phyloP scores from a whole-genome alignment of 352 stramenopile species.

The Pythium myriotylum region DNA sequence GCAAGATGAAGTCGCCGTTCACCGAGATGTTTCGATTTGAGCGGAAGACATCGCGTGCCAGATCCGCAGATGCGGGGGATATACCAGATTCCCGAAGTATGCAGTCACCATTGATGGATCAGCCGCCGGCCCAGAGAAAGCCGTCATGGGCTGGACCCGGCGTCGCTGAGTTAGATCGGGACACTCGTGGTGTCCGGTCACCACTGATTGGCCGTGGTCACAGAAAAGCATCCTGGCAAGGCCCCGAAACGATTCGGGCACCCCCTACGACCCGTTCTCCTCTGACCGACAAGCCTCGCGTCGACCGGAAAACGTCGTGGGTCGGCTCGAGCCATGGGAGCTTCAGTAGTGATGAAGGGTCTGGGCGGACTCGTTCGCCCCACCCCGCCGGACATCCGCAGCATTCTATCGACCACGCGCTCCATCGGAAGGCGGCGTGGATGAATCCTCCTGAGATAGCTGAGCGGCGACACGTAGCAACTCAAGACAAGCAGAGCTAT shows the following conservation, averaged over 20 bases:
- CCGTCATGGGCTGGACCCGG: too few species aligned
- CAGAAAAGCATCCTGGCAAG: too few species aligned
- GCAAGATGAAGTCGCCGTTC: neutral
- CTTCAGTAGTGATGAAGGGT: slow-evolving; percentile 12
- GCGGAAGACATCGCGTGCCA: neutral
- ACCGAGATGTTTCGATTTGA: neutral
- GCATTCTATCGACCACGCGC: neutral
- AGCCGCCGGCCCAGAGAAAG: too few species aligned
- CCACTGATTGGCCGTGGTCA: too few species aligned
- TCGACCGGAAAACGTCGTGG: slow-evolving; percentile 6
- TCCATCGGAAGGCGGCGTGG: neutral
- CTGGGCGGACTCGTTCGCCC: neutral
- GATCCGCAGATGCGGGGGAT: too few species aligned
- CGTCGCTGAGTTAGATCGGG: too few species aligned
- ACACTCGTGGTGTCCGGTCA: too few species aligned
- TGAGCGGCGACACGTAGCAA: neutral
- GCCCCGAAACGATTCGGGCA: too few species aligned
- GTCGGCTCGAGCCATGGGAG: slow-evolving; percentile 1
- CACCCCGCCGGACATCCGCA: neutral
- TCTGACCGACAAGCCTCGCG: neutral
- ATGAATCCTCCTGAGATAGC: neutral
- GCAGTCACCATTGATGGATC: too few species aligned
- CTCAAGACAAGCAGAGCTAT: neutral
- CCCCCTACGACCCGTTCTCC: neutral
- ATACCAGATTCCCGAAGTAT: too few species aligned